Evolutionary conservation across 768 basidiomycete species (phyloP).

Genomic region (Suillus bovinus): DNA sequence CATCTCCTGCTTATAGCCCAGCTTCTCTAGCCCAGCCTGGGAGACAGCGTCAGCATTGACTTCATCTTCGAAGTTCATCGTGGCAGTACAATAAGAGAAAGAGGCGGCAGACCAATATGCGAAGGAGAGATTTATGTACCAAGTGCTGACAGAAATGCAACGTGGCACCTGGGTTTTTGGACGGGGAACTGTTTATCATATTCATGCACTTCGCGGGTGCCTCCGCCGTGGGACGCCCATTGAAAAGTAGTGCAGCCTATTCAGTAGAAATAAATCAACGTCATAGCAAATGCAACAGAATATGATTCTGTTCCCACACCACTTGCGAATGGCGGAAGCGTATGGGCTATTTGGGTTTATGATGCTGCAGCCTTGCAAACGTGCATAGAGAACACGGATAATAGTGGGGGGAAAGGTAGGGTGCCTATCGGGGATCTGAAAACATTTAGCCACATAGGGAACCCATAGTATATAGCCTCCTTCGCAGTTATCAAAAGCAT

Average conservation of each 20-base stretch:
- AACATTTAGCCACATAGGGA: not conserved
- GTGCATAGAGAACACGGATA: not conserved
- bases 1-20: conserved; percentile 60
- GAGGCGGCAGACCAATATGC: not conserved
- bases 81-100: not conserved
- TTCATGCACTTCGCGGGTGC: not conserved
- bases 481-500: not conserved
- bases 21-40: conserved; percentile 42
- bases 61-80: conserved; percentile 16
- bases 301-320: not conserved
- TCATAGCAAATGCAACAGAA: not conserved
- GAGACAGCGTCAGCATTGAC: conserved; percentile 28
- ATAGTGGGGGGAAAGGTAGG: not conserved
- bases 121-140: not conserved
- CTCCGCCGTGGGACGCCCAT: not conserved
- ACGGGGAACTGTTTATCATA: not conserved
- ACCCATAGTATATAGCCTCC: not conserved
- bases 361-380: not conserved
- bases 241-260: not conserved
- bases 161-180: not conserved
- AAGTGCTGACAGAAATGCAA: not conserved
- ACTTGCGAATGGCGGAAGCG: not conserved
- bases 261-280: not conserved
- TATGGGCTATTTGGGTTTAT: not conserved
- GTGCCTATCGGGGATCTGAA: not conserved